phyloP scores from a whole-genome alignment of 495 filamentous ascomycete species.

The Elaphomyces granulatus region DNA sequence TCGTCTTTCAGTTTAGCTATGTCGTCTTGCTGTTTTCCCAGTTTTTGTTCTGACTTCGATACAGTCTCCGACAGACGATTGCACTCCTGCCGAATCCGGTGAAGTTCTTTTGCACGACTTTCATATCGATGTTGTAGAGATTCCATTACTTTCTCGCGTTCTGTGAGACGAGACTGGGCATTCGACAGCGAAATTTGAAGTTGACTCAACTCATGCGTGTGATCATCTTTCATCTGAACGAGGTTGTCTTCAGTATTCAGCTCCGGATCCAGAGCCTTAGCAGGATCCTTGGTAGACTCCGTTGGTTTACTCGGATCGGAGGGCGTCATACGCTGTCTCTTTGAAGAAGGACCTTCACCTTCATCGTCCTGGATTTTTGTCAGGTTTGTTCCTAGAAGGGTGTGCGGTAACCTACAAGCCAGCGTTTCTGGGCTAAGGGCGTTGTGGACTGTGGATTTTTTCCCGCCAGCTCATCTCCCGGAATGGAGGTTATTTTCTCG shows the following conservation, averaged over 20 bases:
- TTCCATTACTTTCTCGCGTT: slow-evolving; percentile 17
- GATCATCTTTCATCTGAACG: slow-evolving; percentile 20
- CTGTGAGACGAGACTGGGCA: slow-evolving; percentile 12
- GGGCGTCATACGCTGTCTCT: slow-evolving; percentile 20
- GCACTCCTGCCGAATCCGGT: slow-evolving; percentile 25
- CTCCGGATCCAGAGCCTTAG: slow-evolving; percentile 17
- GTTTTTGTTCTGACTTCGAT: slow-evolving; percentile 16
- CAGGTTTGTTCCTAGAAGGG: slow-evolving; percentile 1
- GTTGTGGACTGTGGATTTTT: slow-evolving; percentile 2
- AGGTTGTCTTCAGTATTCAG: slow-evolving; percentile 21
- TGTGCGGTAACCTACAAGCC: slow-evolving; percentile 18
- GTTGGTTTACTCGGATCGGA: slow-evolving; percentile 22
- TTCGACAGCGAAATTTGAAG: slow-evolving; percentile 16
- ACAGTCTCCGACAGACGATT: slow-evolving; percentile 16
- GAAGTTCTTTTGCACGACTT: slow-evolving; percentile 22
- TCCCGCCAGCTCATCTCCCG: too few relatives aligned
- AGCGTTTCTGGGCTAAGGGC: slow-evolving; percentile 18
- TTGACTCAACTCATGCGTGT: slow-evolving; percentile 18
- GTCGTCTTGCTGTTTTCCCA: slow-evolving; percentile 30
- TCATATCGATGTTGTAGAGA: slow-evolving; percentile 33
- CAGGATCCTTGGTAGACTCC: slow-evolving; percentile 19
- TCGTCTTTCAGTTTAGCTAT: slow-evolving; percentile 34
- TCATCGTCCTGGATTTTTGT: slow-evolving; percentile 15
- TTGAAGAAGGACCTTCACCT: slow-evolving; percentile 13
- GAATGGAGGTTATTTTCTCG: too few relatives aligned